These are phyloP conservation scores for Sporothrix dimorphospora DNA, from an alignment of 2,329 filamentous ascomycete genomes.

Conservation along the genomic window DNA sequence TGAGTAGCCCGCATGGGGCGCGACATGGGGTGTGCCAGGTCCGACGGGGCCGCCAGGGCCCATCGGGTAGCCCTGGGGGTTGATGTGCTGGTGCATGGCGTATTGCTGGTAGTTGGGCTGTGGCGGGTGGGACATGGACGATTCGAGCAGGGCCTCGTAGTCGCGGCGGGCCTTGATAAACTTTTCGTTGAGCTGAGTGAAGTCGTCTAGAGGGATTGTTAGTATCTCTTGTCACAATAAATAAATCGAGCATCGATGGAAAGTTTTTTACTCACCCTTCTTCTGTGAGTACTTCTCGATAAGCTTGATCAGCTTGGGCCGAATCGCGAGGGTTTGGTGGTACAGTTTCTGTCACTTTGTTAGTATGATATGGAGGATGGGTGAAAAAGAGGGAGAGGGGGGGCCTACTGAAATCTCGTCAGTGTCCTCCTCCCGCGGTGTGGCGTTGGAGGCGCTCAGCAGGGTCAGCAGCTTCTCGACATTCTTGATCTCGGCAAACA, in stretches of 20 bases:
- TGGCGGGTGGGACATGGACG: slow-evolving; percentile 93
- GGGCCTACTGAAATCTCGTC: slow-evolving; percentile 84
- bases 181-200: slow-evolving; percentile 97
- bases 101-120: slow-evolving; percentile 76
- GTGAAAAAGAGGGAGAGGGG: background rate
- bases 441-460: slow-evolving; percentile 82
- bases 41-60: slow-evolving; percentile 39
- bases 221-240: background rate
- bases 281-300: slow-evolving; percentile 99
- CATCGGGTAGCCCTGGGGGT: slow-evolving; percentile 51
- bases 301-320: slow-evolving; percentile 94
- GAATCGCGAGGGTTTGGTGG: slow-evolving; percentile 89
- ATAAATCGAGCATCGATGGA: slow-evolving; percentile 36
- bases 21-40: slow-evolving; percentile 37
- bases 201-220: slow-evolving; percentile 70
- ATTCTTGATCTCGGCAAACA: slow-evolving; percentile 67
- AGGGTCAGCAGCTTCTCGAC: slow-evolving; percentile 77
- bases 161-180: slow-evolving; percentile 98
- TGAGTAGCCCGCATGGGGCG: slow-evolving; percentile 42
- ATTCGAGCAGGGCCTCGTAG: slow-evolving; percentile 93
- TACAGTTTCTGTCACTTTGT: slow-evolving; percentile 65
- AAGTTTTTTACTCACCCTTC: slow-evolving; percentile 66
- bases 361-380: background rate
- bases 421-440: slow-evolving; percentile 84
- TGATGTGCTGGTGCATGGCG: slow-evolving; percentile 54